Evolutionary conservation across 2,329 filamentous ascomycete genomes (phyloP).

Genomic region (Ophiocordyceps camponoti-saundersi): DNA sequence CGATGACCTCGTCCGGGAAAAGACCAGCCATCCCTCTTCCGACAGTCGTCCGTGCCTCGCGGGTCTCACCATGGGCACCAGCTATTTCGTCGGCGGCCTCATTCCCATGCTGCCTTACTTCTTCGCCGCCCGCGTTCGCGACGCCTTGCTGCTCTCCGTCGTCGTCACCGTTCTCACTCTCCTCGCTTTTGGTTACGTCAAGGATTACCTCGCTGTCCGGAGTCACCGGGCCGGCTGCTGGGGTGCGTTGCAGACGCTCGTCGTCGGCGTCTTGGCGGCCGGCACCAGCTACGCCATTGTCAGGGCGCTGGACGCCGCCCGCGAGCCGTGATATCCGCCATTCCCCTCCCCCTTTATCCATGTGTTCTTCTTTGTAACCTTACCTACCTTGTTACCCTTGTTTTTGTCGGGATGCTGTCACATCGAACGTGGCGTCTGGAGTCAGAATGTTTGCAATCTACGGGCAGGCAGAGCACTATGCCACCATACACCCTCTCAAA

Average conservation of each 20-base stretch:
- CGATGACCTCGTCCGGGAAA: constrained; percentile 39
- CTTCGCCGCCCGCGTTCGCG: constrained; percentile 25
- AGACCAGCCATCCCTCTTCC: constrained; percentile 20
- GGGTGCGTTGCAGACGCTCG: constrained; percentile 46
- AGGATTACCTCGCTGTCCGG: constrained; percentile 36
- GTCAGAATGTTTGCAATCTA: too few relatives aligned
- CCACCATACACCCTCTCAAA: too few relatives aligned
- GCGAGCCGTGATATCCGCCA: constrained; percentile 1
- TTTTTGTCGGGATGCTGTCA: too few relatives aligned
- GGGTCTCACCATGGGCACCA: constrained; percentile 47
- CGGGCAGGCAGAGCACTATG: too few relatives aligned
- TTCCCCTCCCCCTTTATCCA: background rate
- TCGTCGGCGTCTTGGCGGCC: constrained; percentile 48
- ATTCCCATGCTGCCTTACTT: constrained; percentile 60
- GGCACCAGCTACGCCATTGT: constrained; percentile 49
- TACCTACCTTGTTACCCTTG: too few relatives aligned
- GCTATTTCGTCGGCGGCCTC: constrained; percentile 54
- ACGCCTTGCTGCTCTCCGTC: constrained; percentile 41
- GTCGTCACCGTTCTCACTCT: constrained; percentile 42
- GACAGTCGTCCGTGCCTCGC: constrained; percentile 31
- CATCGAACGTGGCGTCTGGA: too few relatives aligned
- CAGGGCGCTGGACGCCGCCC: constrained; percentile 28
- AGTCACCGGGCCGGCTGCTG: constrained; percentile 35
- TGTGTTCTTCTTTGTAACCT: background rate
- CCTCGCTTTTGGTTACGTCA: constrained; percentile 47